Evolutionary conservation across 2,329 filamentous ascomycete genomes (phyloP).

Genomic region (Cladosporium sp.): DNA sequence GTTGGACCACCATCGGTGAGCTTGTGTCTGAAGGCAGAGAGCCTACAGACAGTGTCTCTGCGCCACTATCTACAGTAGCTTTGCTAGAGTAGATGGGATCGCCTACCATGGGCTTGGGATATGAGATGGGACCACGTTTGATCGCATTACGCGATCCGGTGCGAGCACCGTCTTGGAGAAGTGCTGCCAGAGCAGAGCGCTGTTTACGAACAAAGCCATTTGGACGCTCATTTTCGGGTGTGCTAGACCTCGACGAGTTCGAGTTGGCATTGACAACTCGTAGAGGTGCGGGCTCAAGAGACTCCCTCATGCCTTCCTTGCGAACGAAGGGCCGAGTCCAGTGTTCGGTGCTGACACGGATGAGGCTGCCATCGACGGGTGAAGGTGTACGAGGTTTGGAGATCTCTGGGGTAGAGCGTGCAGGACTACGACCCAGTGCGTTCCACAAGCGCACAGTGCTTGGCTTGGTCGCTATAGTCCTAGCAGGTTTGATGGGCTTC

Average conservation of each 20-base stretch:
- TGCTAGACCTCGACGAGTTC: slow-evolving; percentile 19
- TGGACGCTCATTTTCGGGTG: slow-evolving; percentile 18
- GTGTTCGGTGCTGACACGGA: slow-evolving; percentile 30
- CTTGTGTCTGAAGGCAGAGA: slow-evolving; percentile 21
- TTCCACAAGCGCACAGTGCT: slow-evolving; percentile 13
- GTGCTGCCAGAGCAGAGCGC: slow-evolving; percentile 18
- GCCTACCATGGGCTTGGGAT: slow-evolving; percentile 16
- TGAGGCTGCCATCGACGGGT: slow-evolving; percentile 30
- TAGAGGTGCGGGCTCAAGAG: slow-evolving; percentile 23
- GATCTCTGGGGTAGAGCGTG: slow-evolving; percentile 16
- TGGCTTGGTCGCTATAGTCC: neutral
- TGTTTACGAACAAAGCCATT: slow-evolving; percentile 23
- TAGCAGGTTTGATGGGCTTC: neutral
- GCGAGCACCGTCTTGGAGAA: slow-evolving; percentile 10
- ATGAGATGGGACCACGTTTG: slow-evolving; percentile 3
- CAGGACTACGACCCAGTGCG: slow-evolving; percentile 2
- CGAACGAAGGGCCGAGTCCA: slow-evolving; percentile 32
- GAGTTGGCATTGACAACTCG: slow-evolving; percentile 29
- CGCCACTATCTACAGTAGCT: slow-evolving; percentile 16
- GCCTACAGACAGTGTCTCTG: slow-evolving; percentile 20
- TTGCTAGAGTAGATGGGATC: slow-evolving; percentile 24
- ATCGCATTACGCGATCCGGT: slow-evolving; percentile 4
- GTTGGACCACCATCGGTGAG: slow-evolving; percentile 19
- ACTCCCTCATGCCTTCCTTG: slow-evolving; percentile 30
- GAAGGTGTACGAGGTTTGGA: slow-evolving; percentile 18